Conservation (phyloP, 2,329 filamentous ascomycete genomes). For the Colletotrichum cordylinicola region DNA sequence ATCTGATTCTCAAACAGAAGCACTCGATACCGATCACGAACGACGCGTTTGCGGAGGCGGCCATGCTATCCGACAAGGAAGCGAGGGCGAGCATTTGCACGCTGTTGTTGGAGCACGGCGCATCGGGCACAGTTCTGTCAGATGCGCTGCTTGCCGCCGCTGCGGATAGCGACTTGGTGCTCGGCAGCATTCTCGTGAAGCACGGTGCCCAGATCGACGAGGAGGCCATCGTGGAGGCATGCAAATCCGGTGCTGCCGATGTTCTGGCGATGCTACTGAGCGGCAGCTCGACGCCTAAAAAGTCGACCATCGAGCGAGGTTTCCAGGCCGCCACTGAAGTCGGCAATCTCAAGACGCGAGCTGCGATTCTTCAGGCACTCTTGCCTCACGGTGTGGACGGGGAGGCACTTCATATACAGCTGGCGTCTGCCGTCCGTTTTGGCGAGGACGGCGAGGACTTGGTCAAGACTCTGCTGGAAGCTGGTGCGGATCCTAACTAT, state of each 20-base stretch:
- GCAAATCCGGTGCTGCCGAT: slow-evolving; percentile 53
- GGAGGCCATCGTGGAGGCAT: slow-evolving; percentile 60
- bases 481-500: slow-evolving; percentile 57
- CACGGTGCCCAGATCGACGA: slow-evolving; percentile 59
- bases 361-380: slow-evolving; percentile 55
- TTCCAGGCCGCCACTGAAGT: slow-evolving; percentile 63
- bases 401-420: slow-evolving; percentile 57
- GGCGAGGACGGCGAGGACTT: slow-evolving; percentile 54
- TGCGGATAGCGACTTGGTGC: slow-evolving; percentile 55
- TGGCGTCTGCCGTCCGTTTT: slow-evolving; percentile 58
- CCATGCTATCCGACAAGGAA: slow-evolving; percentile 43
- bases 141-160: slow-evolving; percentile 57
- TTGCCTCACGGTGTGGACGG: slow-evolving; percentile 55
- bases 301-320: slow-evolving; percentile 50
- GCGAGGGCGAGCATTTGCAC: slow-evolving; percentile 49
- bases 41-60: slow-evolving; percentile 47
- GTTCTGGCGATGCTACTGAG: slow-evolving; percentile 57
- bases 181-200: slow-evolving; percentile 56
- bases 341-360: slow-evolving; percentile 52
- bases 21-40: slow-evolving; percentile 46
- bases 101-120: slow-evolving; percentile 50
- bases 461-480: slow-evolving; percentile 53
- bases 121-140: slow-evolving; percentile 50
- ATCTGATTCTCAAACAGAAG: slow-evolving; percentile 47
- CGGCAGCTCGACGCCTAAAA: slow-evolving; percentile 42